Percentiles rank a stretch among this genome's conserved stretches.
Evolutionary conservation across 2,329 filamentous ascomycete species (phyloP).

Genomic region (Ascochyta fabae): DNA sequence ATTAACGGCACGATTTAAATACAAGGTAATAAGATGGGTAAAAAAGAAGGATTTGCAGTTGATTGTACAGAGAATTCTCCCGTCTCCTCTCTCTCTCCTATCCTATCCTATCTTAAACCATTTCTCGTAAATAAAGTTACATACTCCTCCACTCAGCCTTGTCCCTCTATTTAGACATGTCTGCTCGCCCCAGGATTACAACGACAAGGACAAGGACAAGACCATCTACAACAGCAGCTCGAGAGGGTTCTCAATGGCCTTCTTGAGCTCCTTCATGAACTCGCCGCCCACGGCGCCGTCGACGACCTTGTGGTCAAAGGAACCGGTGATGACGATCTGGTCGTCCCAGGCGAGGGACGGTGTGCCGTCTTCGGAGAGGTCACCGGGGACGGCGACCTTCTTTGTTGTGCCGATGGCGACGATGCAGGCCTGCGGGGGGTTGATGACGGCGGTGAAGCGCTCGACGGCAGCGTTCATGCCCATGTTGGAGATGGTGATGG

Average conservation of each 20-base stretch:
- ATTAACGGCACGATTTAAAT: too few relatives aligned
- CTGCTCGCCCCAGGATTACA: too few relatives aligned
- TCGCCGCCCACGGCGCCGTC: slow-evolving; percentile 96
- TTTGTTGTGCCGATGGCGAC: slow-evolving; percentile 92
- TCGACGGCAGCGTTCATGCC: slow-evolving; percentile 98
- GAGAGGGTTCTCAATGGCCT: slow-evolving; percentile 95
- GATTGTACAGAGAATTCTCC: slow-evolving; percentile 38
- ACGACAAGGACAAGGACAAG: too few relatives aligned
- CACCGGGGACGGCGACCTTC: slow-evolving; percentile 89
- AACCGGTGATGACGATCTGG: slow-evolving; percentile 91
- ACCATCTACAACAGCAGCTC: slow-evolving; percentile 79
- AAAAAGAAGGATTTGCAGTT: slow-evolving; percentile 29
- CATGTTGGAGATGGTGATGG: slow-evolving; percentile 99
- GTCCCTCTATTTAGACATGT: too few relatives aligned
- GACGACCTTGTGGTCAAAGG: slow-evolving; percentile 99
- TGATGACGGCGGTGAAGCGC: slow-evolving; percentile 98
- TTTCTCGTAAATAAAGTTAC: slow-evolving; percentile 9
- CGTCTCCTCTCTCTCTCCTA: too few relatives aligned
- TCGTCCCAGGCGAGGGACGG: slow-evolving; percentile 86
- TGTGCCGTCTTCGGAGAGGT: slow-evolving; percentile 78
- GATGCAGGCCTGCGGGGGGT: slow-evolving; percentile 96
- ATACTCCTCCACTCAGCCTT: not conserved
- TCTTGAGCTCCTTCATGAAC: slow-evolving; percentile 97
- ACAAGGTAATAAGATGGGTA: not conserved
- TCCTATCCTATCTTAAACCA: not conserved